Evolutionary conservation across 257 asterid genomes (phyloP).

Genomic region (Solanum habrochaites): DNA sequence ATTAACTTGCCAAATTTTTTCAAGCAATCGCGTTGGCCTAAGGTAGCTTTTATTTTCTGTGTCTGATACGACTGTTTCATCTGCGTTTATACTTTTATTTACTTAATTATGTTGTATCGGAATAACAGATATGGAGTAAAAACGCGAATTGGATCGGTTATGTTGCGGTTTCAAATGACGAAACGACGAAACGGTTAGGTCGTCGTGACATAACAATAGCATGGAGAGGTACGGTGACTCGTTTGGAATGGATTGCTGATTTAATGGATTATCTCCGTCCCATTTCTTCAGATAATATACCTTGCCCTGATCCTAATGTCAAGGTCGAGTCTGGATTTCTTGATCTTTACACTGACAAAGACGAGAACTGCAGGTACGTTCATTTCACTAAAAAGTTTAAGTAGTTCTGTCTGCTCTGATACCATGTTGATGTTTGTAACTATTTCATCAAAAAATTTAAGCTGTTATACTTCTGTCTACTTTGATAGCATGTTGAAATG

Average conservation of each 20-base stretch:
- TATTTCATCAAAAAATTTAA: too few species aligned
- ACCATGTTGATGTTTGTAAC: too few species aligned
- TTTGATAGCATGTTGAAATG: too few species aligned
- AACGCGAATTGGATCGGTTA: conserved; percentile 43
- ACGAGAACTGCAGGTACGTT: not conserved
- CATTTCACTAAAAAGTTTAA: too few species aligned
- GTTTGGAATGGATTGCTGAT: conserved; percentile 34
- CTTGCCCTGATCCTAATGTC: conserved; percentile 19
- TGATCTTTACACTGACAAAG: conserved; percentile 30
- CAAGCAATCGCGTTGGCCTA: conserved; percentile 27
- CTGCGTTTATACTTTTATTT: not conserved
- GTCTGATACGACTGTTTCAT: not conserved
- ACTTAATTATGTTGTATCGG: not conserved
- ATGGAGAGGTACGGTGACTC: conserved; percentile 47
- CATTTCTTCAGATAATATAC: conserved; percentile 15
- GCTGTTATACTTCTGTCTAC: not conserved
- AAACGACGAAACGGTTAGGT: conserved; percentile 21
- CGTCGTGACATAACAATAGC: conserved; percentile 31
- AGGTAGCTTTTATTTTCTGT: not conserved
- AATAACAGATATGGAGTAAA: conserved; percentile 21
- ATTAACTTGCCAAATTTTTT: conserved; percentile 33
- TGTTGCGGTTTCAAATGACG: conserved; percentile 29
- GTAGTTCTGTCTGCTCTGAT: too few species aligned
- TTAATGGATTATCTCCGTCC: conserved; percentile 23
- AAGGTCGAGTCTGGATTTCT: conserved; percentile 37